These are phyloP conservation scores for Coemansia guatemalensis DNA, from an alignment of 192 early-diverging fungal species.

Conservation along the genomic window DNA sequence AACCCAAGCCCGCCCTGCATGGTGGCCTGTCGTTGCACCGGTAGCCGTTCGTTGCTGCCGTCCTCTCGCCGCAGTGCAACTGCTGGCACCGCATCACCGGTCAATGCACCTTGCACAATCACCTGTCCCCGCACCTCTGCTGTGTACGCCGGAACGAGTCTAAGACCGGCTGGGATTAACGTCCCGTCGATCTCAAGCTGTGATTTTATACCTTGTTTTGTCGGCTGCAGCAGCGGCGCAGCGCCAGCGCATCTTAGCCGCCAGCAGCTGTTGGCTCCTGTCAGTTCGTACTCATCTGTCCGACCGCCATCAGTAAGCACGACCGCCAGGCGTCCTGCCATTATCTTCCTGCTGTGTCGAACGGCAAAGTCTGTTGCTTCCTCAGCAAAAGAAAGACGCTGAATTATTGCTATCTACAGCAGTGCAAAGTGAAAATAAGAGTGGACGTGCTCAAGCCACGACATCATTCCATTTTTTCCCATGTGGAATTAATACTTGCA, in stretches of 20 bases:
- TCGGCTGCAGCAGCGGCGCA: conserved; percentile 20
- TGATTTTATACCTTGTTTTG: not conserved
- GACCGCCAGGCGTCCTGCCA: conserved; percentile 8
- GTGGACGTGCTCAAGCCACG: not conserved
- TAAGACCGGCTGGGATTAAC: conserved; percentile 13
- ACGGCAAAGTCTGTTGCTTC: not conserved
- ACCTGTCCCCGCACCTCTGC: not conserved
- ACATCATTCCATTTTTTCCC: too few species aligned
- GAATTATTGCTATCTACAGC: conserved; percentile 3
- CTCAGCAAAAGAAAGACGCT: not conserved
- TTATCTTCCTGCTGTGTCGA: not conserved
- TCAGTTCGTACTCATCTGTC: conserved; percentile 21
- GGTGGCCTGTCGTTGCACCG: not conserved
- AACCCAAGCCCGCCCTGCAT: not conserved
- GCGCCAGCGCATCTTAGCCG: conserved; percentile 4
- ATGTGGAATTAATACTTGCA: too few species aligned
- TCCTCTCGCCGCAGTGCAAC: not conserved
- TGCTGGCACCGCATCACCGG: not conserved
- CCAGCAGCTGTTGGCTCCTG: conserved; percentile 7
- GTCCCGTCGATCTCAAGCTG: conserved; percentile 17
- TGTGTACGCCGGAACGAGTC: conserved; percentile 27
- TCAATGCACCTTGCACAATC: conserved; percentile 5
- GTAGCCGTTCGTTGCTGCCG: not conserved
- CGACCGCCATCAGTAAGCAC: conserved; percentile 16
- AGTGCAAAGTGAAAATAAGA: conserved; percentile 12